phyloP scores from a whole-genome alignment of 306 rosid genomes.

The Boehmeria nivea region DNA sequence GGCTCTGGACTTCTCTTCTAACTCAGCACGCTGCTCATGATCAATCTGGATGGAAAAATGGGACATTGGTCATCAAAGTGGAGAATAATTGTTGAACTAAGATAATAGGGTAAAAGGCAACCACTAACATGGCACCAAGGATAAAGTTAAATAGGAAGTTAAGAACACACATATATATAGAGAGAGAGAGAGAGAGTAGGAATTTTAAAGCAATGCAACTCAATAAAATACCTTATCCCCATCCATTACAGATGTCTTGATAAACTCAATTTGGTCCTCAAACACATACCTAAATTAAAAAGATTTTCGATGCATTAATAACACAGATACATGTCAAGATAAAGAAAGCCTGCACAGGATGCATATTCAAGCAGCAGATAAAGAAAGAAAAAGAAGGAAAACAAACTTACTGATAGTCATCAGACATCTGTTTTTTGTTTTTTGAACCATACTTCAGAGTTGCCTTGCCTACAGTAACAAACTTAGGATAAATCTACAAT shows the following conservation, averaged over 20 bases:
- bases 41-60: constrained; percentile 52
- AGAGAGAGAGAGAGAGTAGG: background rate
- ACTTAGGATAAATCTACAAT: constrained; percentile 9
- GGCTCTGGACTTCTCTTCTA: constrained; percentile 56
- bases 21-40: constrained; percentile 35
- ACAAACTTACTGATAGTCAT: constrained; percentile 79
- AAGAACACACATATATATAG: background rate
- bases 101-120: too few relatives aligned
- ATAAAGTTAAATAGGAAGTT: background rate
- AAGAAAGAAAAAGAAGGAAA: constrained; percentile 3
- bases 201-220: background rate
- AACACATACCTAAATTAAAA: constrained; percentile 60
- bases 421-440: constrained; percentile 65
- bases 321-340: constrained; percentile 4
- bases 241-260: constrained; percentile 81
- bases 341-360: constrained; percentile 11
- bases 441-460: constrained; percentile 73
- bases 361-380: constrained; percentile 9
- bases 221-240: constrained; percentile 64
- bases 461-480: constrained; percentile 65
- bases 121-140: too few relatives aligned
- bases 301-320: constrained; percentile 10
- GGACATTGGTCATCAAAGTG: too few relatives aligned
- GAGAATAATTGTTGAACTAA: too few relatives aligned
- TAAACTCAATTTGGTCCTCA: constrained; percentile 94